Evolutionary conservation across 352 stramenopile species (phyloP), one percentile per base, ranked within the genome.

Genomic region (Globisporangium solare): DNA sequence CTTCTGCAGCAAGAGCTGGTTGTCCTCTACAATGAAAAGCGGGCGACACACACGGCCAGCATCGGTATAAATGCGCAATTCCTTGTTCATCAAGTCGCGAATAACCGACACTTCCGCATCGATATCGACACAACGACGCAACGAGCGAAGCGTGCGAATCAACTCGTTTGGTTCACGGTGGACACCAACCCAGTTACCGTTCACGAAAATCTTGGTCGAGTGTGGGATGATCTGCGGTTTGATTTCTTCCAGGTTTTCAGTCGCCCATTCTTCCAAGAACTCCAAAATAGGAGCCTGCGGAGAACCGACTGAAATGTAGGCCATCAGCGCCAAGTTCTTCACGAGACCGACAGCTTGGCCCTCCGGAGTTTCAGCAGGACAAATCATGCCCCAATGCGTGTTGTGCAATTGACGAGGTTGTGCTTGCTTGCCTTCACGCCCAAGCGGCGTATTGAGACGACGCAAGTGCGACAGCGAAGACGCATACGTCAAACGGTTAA

Each of bases 381-480:
- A 99, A 40, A 99, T 98, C 95, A 99, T 99, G 43, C 98, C 98
- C 97, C 97, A 99, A 75, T 99, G 98, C 54, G 97, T 99, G 73
- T 99, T 99, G 81, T 99, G 98, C 27, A 99, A 77, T 76, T 99
- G 96, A 67, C 98, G 95, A 53, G 98, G 98, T 73, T 99, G 98
- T 15, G 97, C 96, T 52, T 99, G 95, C 70, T 99, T 99, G 64
- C 97, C 97, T 71, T 98, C 98, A 61, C 96, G 87, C 4, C 96
- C 97, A n/a, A 99, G 80, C 11, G 97, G 97, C 35, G 97, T 99
- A 79, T 99, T 99, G 60, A 98, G 86, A 54, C 98, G 95, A 82
- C 97, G 88, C 68, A 99, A 89, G 70, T 99, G 97, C 32, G 95
- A 99, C 24, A 99, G 73, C 22, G 96, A 97, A 41, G 97, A 99